phyloP scores from a whole-genome alignment of 306 rosid species.

The Medicago ruthenica region DNA sequence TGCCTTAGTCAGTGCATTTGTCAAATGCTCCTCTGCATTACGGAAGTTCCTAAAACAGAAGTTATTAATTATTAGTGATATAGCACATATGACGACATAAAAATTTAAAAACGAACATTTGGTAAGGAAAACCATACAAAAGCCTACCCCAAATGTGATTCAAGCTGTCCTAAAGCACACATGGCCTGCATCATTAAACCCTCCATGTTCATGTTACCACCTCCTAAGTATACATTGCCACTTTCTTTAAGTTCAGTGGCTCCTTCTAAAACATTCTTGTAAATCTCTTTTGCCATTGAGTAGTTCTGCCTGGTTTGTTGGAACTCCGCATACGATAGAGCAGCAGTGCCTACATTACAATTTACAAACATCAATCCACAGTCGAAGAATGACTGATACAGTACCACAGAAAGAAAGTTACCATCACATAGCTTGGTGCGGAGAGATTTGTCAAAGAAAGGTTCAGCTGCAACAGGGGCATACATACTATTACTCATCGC shows the following conservation, averaged over 20 bases:
- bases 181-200: constrained; percentile 68
- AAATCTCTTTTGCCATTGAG: constrained; percentile 71
- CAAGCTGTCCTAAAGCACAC: constrained; percentile 88
- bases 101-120: constrained; percentile 12
- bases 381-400: constrained; percentile 23
- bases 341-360: constrained; percentile 65
- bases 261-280: constrained; percentile 59
- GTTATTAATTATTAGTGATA: constrained; percentile 12
- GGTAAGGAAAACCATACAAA: constrained; percentile 22
- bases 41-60: constrained; percentile 64
- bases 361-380: constrained; percentile 37
- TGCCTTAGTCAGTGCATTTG: constrained; percentile 66
- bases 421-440: constrained; percentile 50
- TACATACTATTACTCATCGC: constrained; percentile 17
- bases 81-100: constrained; percentile 1
- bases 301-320: constrained; percentile 60
- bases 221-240: constrained; percentile 56
- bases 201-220: constrained; percentile 72
- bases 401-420: constrained; percentile 46
- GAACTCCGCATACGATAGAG: constrained; percentile 75
- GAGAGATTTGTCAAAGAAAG: constrained; percentile 56
- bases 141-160: constrained; percentile 74
- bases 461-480: constrained; percentile 60
- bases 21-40: constrained; percentile 74
- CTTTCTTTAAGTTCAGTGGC: constrained; percentile 50